These are phyloP conservation scores for Candida caryicola DNA, from an alignment of 805 yeast species.

Conservation along the genomic window DNA sequence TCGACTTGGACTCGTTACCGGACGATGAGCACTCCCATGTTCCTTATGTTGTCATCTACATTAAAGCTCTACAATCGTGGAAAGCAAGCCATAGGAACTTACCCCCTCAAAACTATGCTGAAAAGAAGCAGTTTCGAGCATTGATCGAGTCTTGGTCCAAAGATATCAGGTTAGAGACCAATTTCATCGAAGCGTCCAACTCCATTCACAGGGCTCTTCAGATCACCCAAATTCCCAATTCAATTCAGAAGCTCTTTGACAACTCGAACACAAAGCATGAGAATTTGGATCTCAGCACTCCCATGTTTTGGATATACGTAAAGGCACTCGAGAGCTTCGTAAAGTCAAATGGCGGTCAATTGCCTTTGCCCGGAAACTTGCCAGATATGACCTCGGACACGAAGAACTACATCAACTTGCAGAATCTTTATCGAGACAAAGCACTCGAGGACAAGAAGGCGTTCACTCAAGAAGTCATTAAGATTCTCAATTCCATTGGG, in stretches of 20 bases:
- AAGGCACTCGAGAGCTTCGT: conserved; percentile 55
- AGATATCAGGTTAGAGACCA: conserved; percentile 51
- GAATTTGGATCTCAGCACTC: conserved; percentile 15
- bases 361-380: conserved; percentile 72
- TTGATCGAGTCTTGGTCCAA: conserved; percentile 37
- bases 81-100: conserved; percentile 21
- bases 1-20: conserved; percentile 46
- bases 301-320: conserved; percentile 61
- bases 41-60: conserved; percentile 64
- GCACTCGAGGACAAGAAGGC: conserved; percentile 46
- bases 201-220: conserved; percentile 38
- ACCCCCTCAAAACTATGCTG: conserved; percentile 38
- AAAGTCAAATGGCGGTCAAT: conserved; percentile 25
- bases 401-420: conserved; percentile 54
- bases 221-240: conserved; percentile 32
- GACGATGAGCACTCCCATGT: conserved; percentile 53
- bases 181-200: conserved; percentile 38
- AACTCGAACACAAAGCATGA: conserved; percentile 19
- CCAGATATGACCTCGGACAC: conserved; percentile 92
- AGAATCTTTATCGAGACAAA: conserved; percentile 54
- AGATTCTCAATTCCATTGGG: conserved; percentile 24
- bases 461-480: conserved; percentile 35
- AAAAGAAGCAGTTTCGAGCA: conserved; percentile 39
- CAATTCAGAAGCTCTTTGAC: conserved; percentile 21
- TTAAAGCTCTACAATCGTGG: conserved; percentile 52